A percentile compares a stretch with the other conserved stretches of the same genome.
phyloP scores from a whole-genome alignment of 2,329 filamentous ascomycete genomes.

The Fusarium tuaranense region DNA sequence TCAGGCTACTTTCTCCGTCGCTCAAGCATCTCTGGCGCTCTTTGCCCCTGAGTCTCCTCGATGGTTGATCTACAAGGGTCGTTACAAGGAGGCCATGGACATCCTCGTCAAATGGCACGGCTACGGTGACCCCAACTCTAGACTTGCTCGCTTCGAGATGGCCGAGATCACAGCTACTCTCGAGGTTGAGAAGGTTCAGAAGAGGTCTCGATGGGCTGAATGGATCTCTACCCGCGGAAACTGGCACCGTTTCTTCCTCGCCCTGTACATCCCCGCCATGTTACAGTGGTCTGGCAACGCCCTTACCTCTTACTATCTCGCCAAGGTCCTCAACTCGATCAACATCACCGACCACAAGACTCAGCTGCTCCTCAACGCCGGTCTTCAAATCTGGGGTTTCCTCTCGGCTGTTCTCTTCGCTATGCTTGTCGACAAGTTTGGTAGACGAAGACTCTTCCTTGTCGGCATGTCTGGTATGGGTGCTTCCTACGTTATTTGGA shows the following conservation, averaged over 20 bases:
- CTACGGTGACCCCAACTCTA: slow-evolving; percentile 28
- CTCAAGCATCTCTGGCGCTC: slow-evolving; percentile 18
- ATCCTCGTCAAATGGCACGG: slow-evolving; percentile 41
- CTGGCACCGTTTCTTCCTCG: slow-evolving; percentile 48
- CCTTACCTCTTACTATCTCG: slow-evolving; percentile 53
- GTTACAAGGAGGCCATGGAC: slow-evolving; percentile 35
- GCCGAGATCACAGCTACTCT: slow-evolving; percentile 37
- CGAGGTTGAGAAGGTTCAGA: slow-evolving; percentile 41
- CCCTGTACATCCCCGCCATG: slow-evolving; percentile 46
- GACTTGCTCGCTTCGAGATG: slow-evolving; percentile 37
- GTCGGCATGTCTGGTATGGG: slow-evolving; percentile 51
- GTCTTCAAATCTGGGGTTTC: slow-evolving; percentile 51
- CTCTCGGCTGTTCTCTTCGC: slow-evolving; percentile 49
- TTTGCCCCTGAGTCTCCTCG: slow-evolving; percentile 37
- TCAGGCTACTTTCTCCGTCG: slow-evolving; percentile 51
- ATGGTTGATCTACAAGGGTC: slow-evolving; percentile 44
- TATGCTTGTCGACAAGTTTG: slow-evolving; percentile 54
- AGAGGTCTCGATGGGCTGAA: slow-evolving; percentile 35
- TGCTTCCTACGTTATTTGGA: slow-evolving; percentile 53
- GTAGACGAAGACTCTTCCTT: slow-evolving; percentile 56
- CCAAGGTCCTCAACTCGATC: slow-evolving; percentile 54
- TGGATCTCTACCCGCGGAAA: slow-evolving; percentile 43
- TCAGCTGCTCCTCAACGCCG: slow-evolving; percentile 48
- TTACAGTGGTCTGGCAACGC: slow-evolving; percentile 47
- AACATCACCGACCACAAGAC: slow-evolving; percentile 50